phyloP scores from a whole-genome alignment of 2,329 filamentous ascomycete species.

The Chrysosphaeria jannelii region DNA sequence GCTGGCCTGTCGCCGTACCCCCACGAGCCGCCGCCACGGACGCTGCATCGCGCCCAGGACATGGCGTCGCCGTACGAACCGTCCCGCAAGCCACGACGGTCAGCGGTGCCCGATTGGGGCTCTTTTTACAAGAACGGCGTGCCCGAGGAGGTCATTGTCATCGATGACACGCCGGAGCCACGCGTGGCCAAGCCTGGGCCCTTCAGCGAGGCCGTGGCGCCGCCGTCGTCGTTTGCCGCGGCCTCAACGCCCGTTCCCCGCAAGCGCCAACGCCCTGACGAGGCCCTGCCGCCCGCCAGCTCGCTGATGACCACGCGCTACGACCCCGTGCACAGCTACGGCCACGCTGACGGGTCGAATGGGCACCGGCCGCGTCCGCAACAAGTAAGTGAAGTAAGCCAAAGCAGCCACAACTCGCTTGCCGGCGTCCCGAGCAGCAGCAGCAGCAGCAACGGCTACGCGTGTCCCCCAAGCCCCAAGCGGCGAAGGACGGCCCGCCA shows the following conservation, averaged over 20 bases:
- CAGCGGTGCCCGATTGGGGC: slow-evolving; percentile 43
- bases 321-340: slow-evolving; percentile 37
- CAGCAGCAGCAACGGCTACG: slow-evolving; percentile 33
- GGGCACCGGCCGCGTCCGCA: no score
- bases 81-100: slow-evolving; percentile 21
- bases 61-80: slow-evolving; percentile 3
- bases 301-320: slow-evolving; percentile 16
- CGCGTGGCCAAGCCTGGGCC: slow-evolving; percentile 14
- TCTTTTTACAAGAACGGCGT: slow-evolving; percentile 60
- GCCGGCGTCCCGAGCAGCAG: slow-evolving; percentile 38
- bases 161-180: slow-evolving; percentile 39
- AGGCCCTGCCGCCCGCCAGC: slow-evolving; percentile 8
- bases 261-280: slow-evolving; percentile 38
- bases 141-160: slow-evolving; percentile 63
- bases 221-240: no score
- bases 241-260: no score
- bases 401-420: slow-evolving; percentile 54
- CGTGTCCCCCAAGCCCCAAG: slow-evolving; percentile 60
- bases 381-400: slow-evolving; percentile 65
- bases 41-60: neutral
- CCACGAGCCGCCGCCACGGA: no score
- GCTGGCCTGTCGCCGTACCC: no score
- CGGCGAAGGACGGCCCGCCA: slow-evolving; percentile 50
- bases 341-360: slow-evolving; percentile 43
- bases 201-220: no score